Evolutionary conservation across 176 grass and related monocot genomes (phyloP), one percentile per base, ranked within the genome.

Genomic region (Oropetium thomaeum): DNA sequence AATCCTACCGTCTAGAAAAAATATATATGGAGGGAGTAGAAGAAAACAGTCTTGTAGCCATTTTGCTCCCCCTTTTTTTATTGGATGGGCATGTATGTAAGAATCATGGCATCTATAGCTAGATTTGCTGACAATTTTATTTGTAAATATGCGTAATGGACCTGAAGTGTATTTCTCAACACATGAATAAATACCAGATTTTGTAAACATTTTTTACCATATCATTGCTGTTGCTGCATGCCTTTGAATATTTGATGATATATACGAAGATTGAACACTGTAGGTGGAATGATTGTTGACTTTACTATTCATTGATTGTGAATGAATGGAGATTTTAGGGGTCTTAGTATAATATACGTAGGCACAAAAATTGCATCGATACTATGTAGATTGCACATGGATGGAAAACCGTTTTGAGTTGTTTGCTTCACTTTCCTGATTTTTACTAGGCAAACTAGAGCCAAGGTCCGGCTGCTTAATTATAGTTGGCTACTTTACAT

Each of bases 341-440:
- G 35, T 28, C 49, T 17, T 38, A 8, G n/a, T 73, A 10, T 40
- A 42, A 25, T 26, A 22, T 52, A n/a, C n/a, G 26, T 60, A 69
- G 58, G 29, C 26, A 16, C 27, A 55, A 77, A 54, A 65, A 30
- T 63, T 77, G 73, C 74, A 77, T 19, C 70, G 67, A 37, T 67
- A 12, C 16, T 25, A 8, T 31, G 9, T 55, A 65, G 28, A n/a
- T 72, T 71, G 53, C 42, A 77, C 28, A 9, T 55, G 20, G 4
- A 58, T 1, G 19, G 12, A 41, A 23, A 29, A 10, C 19, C 31
- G 34, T 7, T 14, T 5, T 58, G 5, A 15, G 13, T 69, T 77
- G 37, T 32, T 83, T 70, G 6, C 16, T 48, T 65, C 31, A 28
- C 5, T 1, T 81, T 62, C 22, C 3, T 49, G 28, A 70, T 79